phyloP scores from a whole-genome alignment of 148 eudicot genomes.

The Spergularia marina region DNA sequence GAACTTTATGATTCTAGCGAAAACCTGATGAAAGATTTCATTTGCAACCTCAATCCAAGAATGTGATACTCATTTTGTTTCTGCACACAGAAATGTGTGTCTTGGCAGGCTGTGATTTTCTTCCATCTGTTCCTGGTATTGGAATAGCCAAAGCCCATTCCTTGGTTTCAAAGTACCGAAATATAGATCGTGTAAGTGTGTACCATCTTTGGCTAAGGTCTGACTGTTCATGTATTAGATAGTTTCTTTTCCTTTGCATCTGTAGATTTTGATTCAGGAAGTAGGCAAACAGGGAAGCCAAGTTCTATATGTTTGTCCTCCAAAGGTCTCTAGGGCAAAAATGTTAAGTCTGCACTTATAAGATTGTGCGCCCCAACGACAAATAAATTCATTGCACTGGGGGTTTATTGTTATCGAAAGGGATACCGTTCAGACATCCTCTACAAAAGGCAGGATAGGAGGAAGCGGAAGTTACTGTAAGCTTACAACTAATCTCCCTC shows the following conservation, averaged over 20 bases:
- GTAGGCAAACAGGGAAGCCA: neutral
- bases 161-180: conserved; percentile 68
- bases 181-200: conserved; percentile 66
- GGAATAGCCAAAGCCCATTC: conserved; percentile 70
- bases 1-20: neutral
- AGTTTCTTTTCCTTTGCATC: neutral
- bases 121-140: conserved; percentile 82
- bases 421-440: neutral
- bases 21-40: neutral
- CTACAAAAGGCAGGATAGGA: neutral
- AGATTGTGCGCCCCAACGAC: too few relatives aligned
- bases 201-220: neutral
- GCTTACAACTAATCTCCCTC: neutral
- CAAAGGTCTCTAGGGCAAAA: too few relatives aligned
- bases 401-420: neutral
- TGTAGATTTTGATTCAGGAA: neutral
- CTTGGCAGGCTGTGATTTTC: conserved; percentile 88
- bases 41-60: neutral
- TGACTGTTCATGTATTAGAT: neutral
- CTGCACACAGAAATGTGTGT: conserved; percentile 71
- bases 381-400: neutral
- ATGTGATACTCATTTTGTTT: neutral
- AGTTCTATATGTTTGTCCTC: too few relatives aligned
- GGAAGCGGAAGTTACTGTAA: too few relatives aligned
- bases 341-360: too few relatives aligned